Evolutionary conservation across 2,329 filamentous ascomycete genomes (phyloP), one percentile per base, ranked within the genome.

Genomic region (Ascochyta fabae): DNA sequence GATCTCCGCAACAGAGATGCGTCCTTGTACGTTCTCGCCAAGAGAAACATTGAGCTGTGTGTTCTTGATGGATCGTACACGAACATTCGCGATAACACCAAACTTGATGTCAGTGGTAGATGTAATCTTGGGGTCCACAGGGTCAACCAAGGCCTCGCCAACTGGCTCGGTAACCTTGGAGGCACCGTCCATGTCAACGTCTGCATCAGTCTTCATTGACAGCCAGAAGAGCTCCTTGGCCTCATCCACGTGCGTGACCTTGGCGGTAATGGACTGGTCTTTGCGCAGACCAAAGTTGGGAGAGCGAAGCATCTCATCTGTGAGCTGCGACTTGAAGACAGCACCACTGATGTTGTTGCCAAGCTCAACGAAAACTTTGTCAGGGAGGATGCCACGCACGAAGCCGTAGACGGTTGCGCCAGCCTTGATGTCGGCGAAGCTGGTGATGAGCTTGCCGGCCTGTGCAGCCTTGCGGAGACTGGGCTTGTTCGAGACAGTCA

Each of bases 41-140:
- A 98, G 83, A 63, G 90, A 86, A 6, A 99, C 92, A 64, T 98
- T 98, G 51, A 98, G 80, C 73, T 99, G 95, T 0, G 94, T 97
- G 44, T 88, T 88, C 76, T 96, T 96, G 70, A 97, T 80, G 0
- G 91, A 91, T n/a, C 85, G 84, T 40, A 99, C 85, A 65, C 84
- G 88, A 35, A 90, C 94, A 70, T 90, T 92, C 7, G 88, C 87
- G 42, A 89, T 73, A 62, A 84, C 88, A 48, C 94, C 94, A 27
- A 92, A 81, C 1, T 80, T 80, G 44, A 96, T 84, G 62, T 96
- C 91, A 41, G 87, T 86, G n/a, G 89, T 80, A 6, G 86, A 84
- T 31, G 78, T 81, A 56, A 91, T 81, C 4, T 78, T 80, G 7
- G 83, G 79, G 66, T 96, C 91, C 6, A 93, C 77, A 16, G 88